phyloP scores from a whole-genome alignment of 1,284 basidiomycete species.

The Termitomyces sp. region DNA sequence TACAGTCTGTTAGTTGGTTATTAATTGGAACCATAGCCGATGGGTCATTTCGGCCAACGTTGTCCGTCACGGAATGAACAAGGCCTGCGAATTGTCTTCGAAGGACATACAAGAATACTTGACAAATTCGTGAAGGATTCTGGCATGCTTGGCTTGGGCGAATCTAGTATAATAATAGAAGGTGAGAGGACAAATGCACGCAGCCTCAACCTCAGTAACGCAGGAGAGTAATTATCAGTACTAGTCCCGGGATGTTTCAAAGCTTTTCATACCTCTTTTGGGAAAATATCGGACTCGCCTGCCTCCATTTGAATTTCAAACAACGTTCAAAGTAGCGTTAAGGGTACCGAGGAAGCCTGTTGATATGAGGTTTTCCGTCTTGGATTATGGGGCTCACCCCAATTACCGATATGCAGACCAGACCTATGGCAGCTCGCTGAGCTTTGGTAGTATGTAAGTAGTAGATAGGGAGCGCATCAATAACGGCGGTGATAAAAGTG shows the following conservation, averaged over 20 bases:
- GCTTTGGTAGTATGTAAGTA: conserved; percentile 21
- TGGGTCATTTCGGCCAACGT: neutral
- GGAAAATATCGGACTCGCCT: too few relatives aligned
- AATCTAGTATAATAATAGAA: too few relatives aligned
- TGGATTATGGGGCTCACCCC: conserved; percentile 33
- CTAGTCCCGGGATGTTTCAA: neutral
- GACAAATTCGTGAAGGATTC: neutral
- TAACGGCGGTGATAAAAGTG: conserved; percentile 11
- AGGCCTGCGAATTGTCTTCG: neutral
- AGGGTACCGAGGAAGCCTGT: conserved; percentile 26
- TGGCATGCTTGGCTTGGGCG: too few relatives aligned
- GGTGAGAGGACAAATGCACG: too few relatives aligned
- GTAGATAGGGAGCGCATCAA: conserved; percentile 7
- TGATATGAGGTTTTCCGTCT: neutral
- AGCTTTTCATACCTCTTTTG: too few relatives aligned
- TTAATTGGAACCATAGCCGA: too few relatives aligned
- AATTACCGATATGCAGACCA: conserved; percentile 40
- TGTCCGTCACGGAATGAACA: neutral
- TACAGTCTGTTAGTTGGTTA: too few relatives aligned
- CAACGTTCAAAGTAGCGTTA: conserved; percentile 25
- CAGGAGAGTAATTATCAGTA: neutral
- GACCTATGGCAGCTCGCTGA: conserved; percentile 37
- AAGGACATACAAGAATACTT: too few relatives aligned
- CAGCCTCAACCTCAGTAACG: too few relatives aligned
- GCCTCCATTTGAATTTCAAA: conserved; percentile 9